These are phyloP conservation scores for Catharanthus roseus DNA, from an alignment of 257 asterid species.

Conservation along the genomic window DNA sequence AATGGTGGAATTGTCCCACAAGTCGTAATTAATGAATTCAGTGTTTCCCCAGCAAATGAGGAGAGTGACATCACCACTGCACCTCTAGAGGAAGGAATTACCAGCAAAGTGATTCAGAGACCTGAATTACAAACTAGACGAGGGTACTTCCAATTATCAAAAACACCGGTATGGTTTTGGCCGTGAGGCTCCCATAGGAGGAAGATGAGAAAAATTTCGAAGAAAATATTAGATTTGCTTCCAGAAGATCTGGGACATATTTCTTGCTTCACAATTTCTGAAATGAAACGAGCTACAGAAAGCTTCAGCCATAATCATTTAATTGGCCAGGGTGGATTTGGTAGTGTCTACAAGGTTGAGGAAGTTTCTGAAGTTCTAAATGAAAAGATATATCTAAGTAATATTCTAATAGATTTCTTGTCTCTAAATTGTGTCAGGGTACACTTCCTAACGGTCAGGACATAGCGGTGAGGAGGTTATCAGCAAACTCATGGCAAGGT, in stretches of 20 bases:
- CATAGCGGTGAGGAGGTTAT: too few relatives aligned
- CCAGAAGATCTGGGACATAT: not conserved
- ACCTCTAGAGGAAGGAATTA: not conserved
- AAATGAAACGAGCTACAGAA: too few relatives aligned
- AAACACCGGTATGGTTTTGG: not conserved
- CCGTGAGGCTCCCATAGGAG: not conserved
- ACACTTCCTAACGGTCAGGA: too few relatives aligned
- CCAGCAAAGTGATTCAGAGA: not conserved
- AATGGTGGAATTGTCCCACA: not conserved
- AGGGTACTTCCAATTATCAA: not conserved
- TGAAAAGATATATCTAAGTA: too few relatives aligned
- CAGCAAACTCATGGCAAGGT: conserved; percentile 18
- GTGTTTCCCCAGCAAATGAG: not conserved
- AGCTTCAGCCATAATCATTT: too few relatives aligned
- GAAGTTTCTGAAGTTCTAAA: too few relatives aligned
- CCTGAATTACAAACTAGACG: not conserved
- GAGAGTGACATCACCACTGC: not conserved
- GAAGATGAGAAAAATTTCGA: not conserved
- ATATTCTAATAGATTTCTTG: too few relatives aligned
- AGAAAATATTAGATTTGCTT: too few relatives aligned
- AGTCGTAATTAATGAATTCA: not conserved
- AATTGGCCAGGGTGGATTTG: too few relatives aligned
- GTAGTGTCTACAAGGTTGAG: too few relatives aligned
- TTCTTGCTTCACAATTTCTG: too few relatives aligned
- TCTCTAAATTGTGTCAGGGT: too few relatives aligned